Evolutionary conservation across 2,329 filamentous ascomycete species (phyloP).

Genomic region (Penicillium sp.): DNA sequence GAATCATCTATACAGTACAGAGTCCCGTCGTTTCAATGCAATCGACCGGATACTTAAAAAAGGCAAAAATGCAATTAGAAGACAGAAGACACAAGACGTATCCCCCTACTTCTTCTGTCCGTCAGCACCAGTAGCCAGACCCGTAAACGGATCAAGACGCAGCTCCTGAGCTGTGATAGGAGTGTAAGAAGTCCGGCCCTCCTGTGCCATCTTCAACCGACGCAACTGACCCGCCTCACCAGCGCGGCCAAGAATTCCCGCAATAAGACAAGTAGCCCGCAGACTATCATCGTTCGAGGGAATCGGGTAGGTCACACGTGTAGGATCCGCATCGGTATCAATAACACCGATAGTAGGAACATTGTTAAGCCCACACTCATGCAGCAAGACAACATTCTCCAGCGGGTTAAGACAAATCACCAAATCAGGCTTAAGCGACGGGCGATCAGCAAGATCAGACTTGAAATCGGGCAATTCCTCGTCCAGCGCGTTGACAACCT

Average conservation of each 20-base stretch:
- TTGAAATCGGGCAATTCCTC: conserved; percentile 56
- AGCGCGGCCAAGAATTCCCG: conserved; percentile 74
- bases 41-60: conserved; percentile 11
- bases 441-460: conserved; percentile 52
- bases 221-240: conserved; percentile 66
- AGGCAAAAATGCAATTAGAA: conserved; percentile 3
- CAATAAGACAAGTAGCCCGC: conserved; percentile 70
- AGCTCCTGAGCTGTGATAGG: conserved; percentile 20
- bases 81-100: neutral
- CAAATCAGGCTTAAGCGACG: conserved; percentile 72
- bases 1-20: conserved; percentile 32
- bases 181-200: conserved; percentile 54
- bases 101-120: conserved; percentile 6
- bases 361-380: conserved; percentile 79
- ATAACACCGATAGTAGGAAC: conserved; percentile 92
- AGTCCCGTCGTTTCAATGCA: conserved; percentile 16
- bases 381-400: conserved; percentile 82
- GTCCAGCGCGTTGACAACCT: conserved; percentile 71
- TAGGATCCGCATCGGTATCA: conserved; percentile 85
- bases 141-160: conserved; percentile 22
- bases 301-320: conserved; percentile 91
- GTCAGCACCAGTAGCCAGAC: conserved; percentile 9
- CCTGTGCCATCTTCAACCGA: conserved; percentile 54
- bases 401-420: conserved; percentile 86
- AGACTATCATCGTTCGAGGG: conserved; percentile 95